Evolutionary conservation across 2,329 filamentous ascomycete species (phyloP), one percentile per base, ranked within the genome.

Genomic region (Setomelanomma holmii): DNA sequence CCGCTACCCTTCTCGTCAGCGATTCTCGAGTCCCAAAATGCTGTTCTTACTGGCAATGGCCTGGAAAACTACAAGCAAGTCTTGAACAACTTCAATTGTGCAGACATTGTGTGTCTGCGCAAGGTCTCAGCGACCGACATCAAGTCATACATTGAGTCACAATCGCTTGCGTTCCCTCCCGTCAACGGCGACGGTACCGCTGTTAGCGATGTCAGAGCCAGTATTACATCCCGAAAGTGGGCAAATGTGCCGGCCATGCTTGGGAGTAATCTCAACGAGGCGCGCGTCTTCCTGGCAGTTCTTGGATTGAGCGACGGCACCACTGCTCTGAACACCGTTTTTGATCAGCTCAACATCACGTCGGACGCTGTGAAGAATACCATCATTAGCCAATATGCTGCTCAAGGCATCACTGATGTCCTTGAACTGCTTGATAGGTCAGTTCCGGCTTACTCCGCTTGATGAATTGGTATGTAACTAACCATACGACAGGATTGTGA

Each of bases 1-100:
- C 49, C 53, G 12, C 53, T 55, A 1, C 59, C 61, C 1, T 69
- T 68, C 43, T 58, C 47, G 1, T 63, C 65, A 1, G 66, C 58
- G 3, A 68, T 69, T 17, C 53, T 69, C 40, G 30, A 67, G 42
- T 64, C 59, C 12, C 57, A 66, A 8, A 53, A 59, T 2, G 45
- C 54, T 10, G 21, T 51, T 10, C 24, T 53, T 34, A 44, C 36
- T 4, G 49, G 55, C 1, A 49, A 53, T 5, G 49, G 54, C 14
- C 41, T 51, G 1, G 12, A 19, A 7, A 62, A 51, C 53, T 56
- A 58, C 33, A 44, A 39, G 3, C 48, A 58, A 12, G 52, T 53
- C 1, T 42, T 10, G 27, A 52, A 22, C 16, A 45, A 60, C 17
- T 60, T 60, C 8, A 43, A 40, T 2, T 60, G 57, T 23, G 40